Conservation (phyloP, 345 rosid genomes). For the Streptanthus diversifolius region DNA sequence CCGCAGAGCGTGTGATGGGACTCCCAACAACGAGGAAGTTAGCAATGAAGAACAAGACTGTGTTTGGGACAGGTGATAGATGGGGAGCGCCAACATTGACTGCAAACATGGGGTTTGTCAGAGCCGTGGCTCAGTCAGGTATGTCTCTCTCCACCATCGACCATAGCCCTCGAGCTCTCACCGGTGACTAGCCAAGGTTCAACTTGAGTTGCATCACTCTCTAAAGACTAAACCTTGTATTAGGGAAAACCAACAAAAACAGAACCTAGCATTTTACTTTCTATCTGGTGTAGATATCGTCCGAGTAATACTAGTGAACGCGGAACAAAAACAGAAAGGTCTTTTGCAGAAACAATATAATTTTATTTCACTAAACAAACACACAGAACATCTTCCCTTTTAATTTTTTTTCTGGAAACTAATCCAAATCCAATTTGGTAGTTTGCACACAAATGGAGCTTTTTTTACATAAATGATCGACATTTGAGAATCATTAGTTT, state of each 20-base stretch:
- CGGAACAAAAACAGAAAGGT: background rate
- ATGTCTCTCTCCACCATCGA: conserved; percentile 69
- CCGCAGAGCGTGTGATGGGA: conserved; percentile 66
- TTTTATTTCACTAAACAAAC: conserved; percentile 12
- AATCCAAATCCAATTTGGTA: conserved; percentile 12
- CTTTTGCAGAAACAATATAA: background rate
- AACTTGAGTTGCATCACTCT: background rate
- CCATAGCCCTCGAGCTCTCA: conserved; percentile 86
- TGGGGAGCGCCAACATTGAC: conserved; percentile 83
- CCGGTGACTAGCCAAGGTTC: conserved; percentile 45
- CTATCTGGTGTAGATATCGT: background rate
- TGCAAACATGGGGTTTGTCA: conserved; percentile 82
- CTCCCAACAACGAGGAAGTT: conserved; percentile 90
- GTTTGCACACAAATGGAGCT: conserved; percentile 7
- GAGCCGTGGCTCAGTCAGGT: conserved; percentile 91
- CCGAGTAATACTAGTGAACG: background rate
- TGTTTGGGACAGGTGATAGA: conserved; percentile 83
- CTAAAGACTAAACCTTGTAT: conserved; percentile 2
- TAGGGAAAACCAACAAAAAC: background rate
- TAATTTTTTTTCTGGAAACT: background rate
- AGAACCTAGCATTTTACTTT: background rate
- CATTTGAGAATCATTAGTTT: conserved; percentile 22
- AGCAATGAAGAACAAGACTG: conserved; percentile 74
- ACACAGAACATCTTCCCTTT: conserved; percentile 20
- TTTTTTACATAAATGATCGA: conserved; percentile 7